Evolutionary conservation across 2,329 filamentous ascomycete species (phyloP).

Genomic region (Plectosphaerella plurivora): DNA sequence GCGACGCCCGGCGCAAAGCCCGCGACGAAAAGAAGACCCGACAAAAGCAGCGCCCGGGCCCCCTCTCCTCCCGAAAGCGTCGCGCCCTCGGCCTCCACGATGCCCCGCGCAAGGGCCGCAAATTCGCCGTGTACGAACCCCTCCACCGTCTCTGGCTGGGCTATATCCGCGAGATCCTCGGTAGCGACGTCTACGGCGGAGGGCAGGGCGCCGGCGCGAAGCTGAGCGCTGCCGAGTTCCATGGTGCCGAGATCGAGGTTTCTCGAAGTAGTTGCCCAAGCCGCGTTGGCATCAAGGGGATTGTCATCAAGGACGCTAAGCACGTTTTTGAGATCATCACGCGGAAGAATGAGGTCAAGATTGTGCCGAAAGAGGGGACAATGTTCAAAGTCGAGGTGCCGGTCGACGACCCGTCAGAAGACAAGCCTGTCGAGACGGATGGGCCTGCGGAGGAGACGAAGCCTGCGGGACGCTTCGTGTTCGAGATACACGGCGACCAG

Average conservation of each 20-base stretch:
- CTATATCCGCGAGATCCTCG: slow-evolving; percentile 81
- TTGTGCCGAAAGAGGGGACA: slow-evolving; percentile 85
- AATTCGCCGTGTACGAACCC: slow-evolving; percentile 72
- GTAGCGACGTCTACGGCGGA: slow-evolving; percentile 51
- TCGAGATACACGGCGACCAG: slow-evolving; percentile 84
- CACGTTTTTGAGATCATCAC: slow-evolving; percentile 85
- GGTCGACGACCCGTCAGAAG: slow-evolving; percentile 9
- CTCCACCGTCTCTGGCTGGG: slow-evolving; percentile 76
- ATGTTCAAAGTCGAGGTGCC: slow-evolving; percentile 75
- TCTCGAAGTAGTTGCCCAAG: slow-evolving; percentile 76
- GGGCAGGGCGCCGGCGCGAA: slow-evolving; percentile 63
- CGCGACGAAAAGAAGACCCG: slow-evolving; percentile 43
- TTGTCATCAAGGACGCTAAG: slow-evolving; percentile 84
- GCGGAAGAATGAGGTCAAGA: slow-evolving; percentile 63
- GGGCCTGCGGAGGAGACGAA: slow-evolving; percentile 10
- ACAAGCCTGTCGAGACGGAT: no score
- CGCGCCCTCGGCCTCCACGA: slow-evolving; percentile 69
- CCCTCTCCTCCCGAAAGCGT: slow-evolving; percentile 76
- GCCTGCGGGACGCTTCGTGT: slow-evolving; percentile 51
- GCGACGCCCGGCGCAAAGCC: slow-evolving; percentile 50
- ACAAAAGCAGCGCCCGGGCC: slow-evolving; percentile 50
- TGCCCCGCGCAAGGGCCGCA: slow-evolving; percentile 62
- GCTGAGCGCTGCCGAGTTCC: slow-evolving; percentile 81
- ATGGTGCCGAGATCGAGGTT: slow-evolving; percentile 80
- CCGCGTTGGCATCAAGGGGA: slow-evolving; percentile 77